Evolutionary conservation across 257 asterid species (phyloP).

Genomic region (Coffea canephora): DNA sequence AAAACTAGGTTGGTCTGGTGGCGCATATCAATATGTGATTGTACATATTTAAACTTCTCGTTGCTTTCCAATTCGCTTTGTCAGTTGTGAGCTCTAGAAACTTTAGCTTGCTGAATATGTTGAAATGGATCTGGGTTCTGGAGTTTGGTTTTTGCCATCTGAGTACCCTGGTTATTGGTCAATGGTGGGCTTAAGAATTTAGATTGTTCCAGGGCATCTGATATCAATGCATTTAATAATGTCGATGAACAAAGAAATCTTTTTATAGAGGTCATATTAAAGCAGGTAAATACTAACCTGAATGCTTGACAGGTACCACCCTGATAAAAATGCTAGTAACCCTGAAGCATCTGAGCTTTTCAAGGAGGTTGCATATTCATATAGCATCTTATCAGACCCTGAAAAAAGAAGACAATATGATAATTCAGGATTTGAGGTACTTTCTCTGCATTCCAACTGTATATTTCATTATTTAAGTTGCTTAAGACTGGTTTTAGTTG

Average conservation of each 20-base stretch:
- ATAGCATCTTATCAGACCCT: slow-evolving; percentile 92
- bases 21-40: neutral
- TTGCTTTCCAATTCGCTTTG: neutral
- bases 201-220: neutral
- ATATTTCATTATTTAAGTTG: neutral
- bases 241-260: neutral
- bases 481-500: neutral
- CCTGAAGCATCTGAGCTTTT: slow-evolving; percentile 98
- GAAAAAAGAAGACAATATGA: slow-evolving; percentile 96
- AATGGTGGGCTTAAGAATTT: neutral
- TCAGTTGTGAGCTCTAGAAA: neutral
- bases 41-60: neutral
- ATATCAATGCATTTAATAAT: neutral
- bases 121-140: neutral
- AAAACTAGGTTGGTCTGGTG: neutral
- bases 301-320: slow-evolving; percentile 76
- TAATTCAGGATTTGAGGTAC: slow-evolving; percentile 92
- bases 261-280: neutral
- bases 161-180: slow-evolving; percentile 1
- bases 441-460: slow-evolving; percentile 1
- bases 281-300: neutral
- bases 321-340: slow-evolving; percentile 94
- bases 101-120: neutral
- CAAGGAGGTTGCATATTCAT: slow-evolving; percentile 98
- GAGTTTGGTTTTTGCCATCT: neutral